These are phyloP conservation scores for Fomitopsis pinicola DNA, from an alignment of 1,284 basidiomycete species.

Conservation along the genomic window DNA sequence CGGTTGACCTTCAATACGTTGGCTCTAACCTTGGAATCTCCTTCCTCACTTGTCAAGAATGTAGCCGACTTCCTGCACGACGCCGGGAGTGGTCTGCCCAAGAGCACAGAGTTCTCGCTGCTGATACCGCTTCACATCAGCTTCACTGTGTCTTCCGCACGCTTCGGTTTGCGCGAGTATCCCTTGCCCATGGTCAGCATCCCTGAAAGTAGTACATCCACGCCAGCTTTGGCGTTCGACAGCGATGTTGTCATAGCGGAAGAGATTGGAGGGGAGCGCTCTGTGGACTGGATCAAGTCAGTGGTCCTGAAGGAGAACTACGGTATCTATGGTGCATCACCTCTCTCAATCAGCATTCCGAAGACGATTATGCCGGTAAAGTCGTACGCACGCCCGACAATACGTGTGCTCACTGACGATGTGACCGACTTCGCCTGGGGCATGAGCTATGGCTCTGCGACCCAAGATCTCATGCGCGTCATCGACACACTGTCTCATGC, in stretches of 20 bases:
- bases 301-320: constrained; percentile 53
- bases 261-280: constrained; percentile 73
- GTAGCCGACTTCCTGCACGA: constrained; percentile 70
- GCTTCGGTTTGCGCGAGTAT: constrained; percentile 77
- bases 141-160: constrained; percentile 63
- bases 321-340: constrained; percentile 47
- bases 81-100: constrained; percentile 70
- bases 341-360: constrained; percentile 69
- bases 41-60: constrained; percentile 55
- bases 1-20: constrained; percentile 67
- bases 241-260: constrained; percentile 88
- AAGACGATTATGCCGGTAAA: constrained; percentile 97
- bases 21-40: constrained; percentile 53
- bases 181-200: constrained; percentile 68
- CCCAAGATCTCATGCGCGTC: constrained; percentile 84
- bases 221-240: constrained; percentile 61
- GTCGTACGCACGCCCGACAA: constrained; percentile 77
- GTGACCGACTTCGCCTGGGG: constrained; percentile 88
- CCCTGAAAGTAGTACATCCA: constrained; percentile 37
- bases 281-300: constrained; percentile 72
- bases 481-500: constrained; percentile 82
- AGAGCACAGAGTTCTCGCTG: constrained; percentile 72
- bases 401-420: constrained; percentile 62
- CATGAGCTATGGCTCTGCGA: constrained; percentile 82
- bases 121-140: constrained; percentile 82